Evolutionary conservation across 2,329 filamentous ascomycete species (phyloP), one percentile per base, ranked within the genome.

Genomic region (Phialophora expanda): DNA sequence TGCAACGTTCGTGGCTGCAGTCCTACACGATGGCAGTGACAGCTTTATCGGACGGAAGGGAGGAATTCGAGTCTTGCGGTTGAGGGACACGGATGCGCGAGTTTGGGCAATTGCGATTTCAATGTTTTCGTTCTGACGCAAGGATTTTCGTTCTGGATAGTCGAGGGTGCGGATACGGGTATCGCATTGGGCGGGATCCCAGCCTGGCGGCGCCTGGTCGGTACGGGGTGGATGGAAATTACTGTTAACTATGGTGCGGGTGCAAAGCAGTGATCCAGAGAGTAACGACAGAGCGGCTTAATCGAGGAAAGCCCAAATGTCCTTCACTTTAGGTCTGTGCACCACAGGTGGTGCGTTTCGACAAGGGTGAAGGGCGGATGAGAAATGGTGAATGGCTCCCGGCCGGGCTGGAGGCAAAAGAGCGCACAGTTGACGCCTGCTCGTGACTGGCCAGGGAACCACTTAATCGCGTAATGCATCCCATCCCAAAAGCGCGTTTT

Each of bases 61-160:
- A 34, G 24, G 54, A 48, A 55, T 28, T n/a, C 26, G n/a, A 32
- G 24, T 60, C 24, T 24, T 28, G 44, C 51, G 56, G 56, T 34
- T 24, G 30, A 34, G 48, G 28, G 11, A 56, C 44, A 51, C 60
- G 51, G 56, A 41, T 51, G 53, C 61, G 67, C 64, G 48, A 62
- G 61, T 24, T 58, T 41, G 62, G 60, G 38, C 62, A 56, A 66
- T 62, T 69, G 67, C 65, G 61, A 69, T 62, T 65, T 69, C 67
- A 67, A 67, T 69, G 67, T 69, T 67, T 69, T 66, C 60, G 63
- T 64, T 64, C 62, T 64, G 62, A 67, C 60, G 67, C 65, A 69
- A 56, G 65, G 67, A 62, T 67, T 66, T 61, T 66, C 50, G 66
- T 38, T 58, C 54, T 28, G 32, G 66, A 20, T 26, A 26, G 24